Conservation (phyloP, 2,329 filamentous ascomycete species). For the Gaeumannomyces tritici region DNA sequence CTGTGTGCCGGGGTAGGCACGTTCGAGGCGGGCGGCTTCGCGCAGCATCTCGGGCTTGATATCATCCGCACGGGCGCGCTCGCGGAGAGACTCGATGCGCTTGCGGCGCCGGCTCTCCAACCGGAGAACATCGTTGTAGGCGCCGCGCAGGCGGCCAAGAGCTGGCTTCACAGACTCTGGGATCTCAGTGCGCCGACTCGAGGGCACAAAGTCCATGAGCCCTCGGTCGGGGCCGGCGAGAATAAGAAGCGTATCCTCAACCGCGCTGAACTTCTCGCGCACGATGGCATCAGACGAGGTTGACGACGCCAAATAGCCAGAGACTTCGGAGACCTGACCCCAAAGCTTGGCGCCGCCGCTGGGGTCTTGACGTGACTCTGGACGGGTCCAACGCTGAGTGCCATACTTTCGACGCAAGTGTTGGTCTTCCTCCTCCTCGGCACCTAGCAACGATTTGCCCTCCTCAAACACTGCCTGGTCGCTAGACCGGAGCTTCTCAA, state of each 20-base stretch:
- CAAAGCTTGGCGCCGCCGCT: constrained; percentile 56
- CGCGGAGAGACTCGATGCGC: constrained; percentile 68
- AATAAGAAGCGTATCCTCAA: constrained; percentile 64
- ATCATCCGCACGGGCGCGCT: constrained; percentile 78
- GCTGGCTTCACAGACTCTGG: constrained; percentile 73
- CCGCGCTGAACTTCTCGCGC: constrained; percentile 67
- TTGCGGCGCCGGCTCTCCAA: constrained; percentile 73
- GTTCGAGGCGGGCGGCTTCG: constrained; percentile 77
- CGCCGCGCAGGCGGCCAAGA: constrained; percentile 65
- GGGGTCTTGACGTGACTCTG: constrained; percentile 59
- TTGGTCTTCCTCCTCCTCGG: constrained; percentile 79
- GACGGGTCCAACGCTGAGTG: constrained; percentile 74
- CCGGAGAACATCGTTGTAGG: constrained; percentile 75
- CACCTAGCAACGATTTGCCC: constrained; percentile 65
- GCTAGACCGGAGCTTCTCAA: constrained; percentile 75
- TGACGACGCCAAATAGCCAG: constrained; percentile 69
- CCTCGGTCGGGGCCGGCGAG: constrained; percentile 72
- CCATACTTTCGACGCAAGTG: constrained; percentile 68
- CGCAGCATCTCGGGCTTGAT: constrained; percentile 75
- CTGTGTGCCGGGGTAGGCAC: constrained; percentile 73
- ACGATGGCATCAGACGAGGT: constrained; percentile 51
- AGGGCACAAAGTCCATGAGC: constrained; percentile 82
- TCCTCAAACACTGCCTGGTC: constrained; percentile 75
- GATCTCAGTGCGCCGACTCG: constrained; percentile 68
- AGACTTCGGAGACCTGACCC: constrained; percentile 66